Conservation (phyloP, 2,329 filamentous ascomycete genomes). For the Ophiosphaerella herpotricha region DNA sequence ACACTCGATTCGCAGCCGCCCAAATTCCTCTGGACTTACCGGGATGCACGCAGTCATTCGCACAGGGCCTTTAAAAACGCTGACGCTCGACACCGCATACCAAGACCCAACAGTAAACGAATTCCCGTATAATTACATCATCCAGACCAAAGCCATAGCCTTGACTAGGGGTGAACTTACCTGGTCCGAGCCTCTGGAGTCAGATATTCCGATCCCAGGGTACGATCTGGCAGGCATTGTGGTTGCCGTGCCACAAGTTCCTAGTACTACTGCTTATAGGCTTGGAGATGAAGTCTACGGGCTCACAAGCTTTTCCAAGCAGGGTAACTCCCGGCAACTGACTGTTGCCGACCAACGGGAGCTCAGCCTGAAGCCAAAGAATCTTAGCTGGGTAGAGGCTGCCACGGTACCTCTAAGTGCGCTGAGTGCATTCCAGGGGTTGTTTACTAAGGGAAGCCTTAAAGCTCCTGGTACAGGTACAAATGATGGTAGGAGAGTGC, state of each 20-base stretch:
- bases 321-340: slow-evolving; percentile 48
- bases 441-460: slow-evolving; percentile 36
- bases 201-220: slow-evolving; percentile 43
- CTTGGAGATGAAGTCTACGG: slow-evolving; percentile 38
- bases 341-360: slow-evolving; percentile 43
- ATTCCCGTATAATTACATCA: slow-evolving; percentile 36
- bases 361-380: slow-evolving; percentile 43
- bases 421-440: slow-evolving; percentile 51
- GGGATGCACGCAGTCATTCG: slow-evolving; percentile 28
- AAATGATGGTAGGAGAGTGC: slow-evolving; percentile 42
- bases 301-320: slow-evolving; percentile 28
- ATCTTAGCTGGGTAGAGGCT: slow-evolving; percentile 43
- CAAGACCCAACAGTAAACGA: slow-evolving; percentile 27
- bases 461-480: background rate
- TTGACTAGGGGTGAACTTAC: slow-evolving; percentile 51
- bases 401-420: slow-evolving; percentile 49
- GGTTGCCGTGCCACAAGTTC: slow-evolving; percentile 38
- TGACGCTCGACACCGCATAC: slow-evolving; percentile 20
- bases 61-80: slow-evolving; percentile 12
- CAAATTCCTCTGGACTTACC: background rate
- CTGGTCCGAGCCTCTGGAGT: slow-evolving; percentile 46
- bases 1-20: too few species aligned
- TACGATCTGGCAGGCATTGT: slow-evolving; percentile 51
- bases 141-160: slow-evolving; percentile 47
- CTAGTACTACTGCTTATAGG: slow-evolving; percentile 38